Percentiles rank a stretch among this genome's conserved stretches.
These are phyloP conservation scores for Echites panduratus DNA, from an alignment of 257 asterid genomes.

Conservation along the genomic window DNA sequence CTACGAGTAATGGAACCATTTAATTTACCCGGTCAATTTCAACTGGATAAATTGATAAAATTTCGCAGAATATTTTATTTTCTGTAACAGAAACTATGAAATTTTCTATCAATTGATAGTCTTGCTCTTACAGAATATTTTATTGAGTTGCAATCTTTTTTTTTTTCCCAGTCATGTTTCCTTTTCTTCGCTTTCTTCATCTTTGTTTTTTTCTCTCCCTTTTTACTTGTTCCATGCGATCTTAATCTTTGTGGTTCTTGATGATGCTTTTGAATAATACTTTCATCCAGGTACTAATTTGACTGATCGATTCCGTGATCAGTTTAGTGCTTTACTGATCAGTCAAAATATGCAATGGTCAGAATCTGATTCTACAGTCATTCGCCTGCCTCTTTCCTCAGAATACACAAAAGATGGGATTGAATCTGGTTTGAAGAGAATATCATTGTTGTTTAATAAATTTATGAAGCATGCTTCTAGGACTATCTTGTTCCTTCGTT, in stretches of 20 bases:
- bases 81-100: too few relatives aligned
- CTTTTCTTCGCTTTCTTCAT: neutral
- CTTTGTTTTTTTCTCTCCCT: neutral
- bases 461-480: slow-evolving; percentile 74
- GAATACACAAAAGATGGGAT: slow-evolving; percentile 52
- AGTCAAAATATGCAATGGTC: slow-evolving; percentile 70
- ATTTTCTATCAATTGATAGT: neutral
- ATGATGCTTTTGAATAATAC: slow-evolving; percentile 13
- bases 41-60: too few relatives aligned
- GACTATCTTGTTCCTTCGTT: slow-evolving; percentile 60
- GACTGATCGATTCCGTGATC: slow-evolving; percentile 73
- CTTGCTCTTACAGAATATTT: too few relatives aligned
- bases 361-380: slow-evolving; percentile 53
- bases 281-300: slow-evolving; percentile 69
- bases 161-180: neutral
- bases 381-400: slow-evolving; percentile 89
- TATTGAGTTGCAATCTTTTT: neutral
- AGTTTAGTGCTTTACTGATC: slow-evolving; percentile 77
- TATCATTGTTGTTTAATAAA: slow-evolving; percentile 45
- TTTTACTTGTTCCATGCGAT: neutral
- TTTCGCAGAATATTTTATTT: too few relatives aligned
- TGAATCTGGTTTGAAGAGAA: slow-evolving; percentile 42
- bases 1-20: too few relatives aligned
- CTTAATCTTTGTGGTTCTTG: neutral
- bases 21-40: too few relatives aligned